Percentiles rank a stretch among this genome's conserved stretches.
phyloP scores from a whole-genome alignment of 176 grass and related monocot species.

The Triticum dicoccoides region DNA sequence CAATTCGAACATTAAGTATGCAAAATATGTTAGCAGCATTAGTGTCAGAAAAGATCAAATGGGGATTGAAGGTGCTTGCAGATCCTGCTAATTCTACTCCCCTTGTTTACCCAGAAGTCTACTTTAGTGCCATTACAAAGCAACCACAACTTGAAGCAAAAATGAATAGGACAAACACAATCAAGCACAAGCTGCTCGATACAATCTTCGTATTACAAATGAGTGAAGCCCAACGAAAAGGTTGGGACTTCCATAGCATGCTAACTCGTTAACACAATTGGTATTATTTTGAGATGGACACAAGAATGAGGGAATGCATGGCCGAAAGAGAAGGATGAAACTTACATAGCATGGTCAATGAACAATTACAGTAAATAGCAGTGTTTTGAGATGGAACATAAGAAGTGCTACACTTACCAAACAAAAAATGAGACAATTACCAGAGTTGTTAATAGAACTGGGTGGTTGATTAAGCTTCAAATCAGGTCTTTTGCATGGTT shows the following conservation, averaged over 20 bases:
- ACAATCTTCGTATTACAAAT: neutral
- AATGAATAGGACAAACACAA: conserved; percentile 1
- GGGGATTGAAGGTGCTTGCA: neutral
- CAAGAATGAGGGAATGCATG: neutral
- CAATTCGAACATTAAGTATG: neutral
- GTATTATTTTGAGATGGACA: neutral
- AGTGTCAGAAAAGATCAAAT: conserved; percentile 7
- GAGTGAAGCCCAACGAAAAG: neutral
- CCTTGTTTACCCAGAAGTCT: neutral
- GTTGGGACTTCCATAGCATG: neutral
- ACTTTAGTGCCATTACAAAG: conserved; percentile 11
- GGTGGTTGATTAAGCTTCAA: neutral
- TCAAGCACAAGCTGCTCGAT: conserved; percentile 8
- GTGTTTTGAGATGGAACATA: neutral
- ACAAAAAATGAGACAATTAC: conserved; percentile 1
- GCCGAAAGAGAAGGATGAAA: neutral
- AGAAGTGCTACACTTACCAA: neutral
- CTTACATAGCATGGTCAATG: conserved; percentile 11
- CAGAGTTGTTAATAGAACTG: neutral
- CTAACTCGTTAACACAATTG: conserved; percentile 22
- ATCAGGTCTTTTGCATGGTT: conserved; percentile 9
- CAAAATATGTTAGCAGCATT: conserved; percentile 12
- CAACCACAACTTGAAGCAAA: neutral
- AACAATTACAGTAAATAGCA: neutral
- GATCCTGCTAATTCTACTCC: neutral